Evolutionary conservation across 2,329 filamentous ascomycete genomes (phyloP).

Genomic region (Fusarium foetens): DNA sequence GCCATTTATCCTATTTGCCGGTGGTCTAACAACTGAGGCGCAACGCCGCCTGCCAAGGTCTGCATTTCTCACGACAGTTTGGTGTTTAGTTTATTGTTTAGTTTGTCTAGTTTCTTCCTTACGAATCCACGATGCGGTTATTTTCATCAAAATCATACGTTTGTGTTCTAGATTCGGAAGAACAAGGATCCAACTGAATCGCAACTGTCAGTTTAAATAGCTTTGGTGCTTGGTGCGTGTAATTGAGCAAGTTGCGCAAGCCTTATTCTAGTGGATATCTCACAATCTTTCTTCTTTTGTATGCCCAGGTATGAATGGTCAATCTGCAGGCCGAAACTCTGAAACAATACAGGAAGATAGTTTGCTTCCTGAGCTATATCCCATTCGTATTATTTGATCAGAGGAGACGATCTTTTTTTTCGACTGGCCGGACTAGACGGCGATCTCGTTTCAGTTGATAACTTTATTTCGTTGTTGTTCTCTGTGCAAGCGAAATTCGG

Average conservation of each 20-base stretch:
- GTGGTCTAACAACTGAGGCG: not conserved
- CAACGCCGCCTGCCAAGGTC: not conserved
- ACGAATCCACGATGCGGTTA: not conserved
- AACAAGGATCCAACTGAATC: not conserved
- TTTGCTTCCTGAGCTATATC: not conserved
- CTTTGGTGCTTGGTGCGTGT: not conserved
- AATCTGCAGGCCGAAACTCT: not conserved
- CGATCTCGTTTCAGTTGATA: not conserved
- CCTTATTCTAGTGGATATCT: too few species aligned
- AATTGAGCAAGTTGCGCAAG: not conserved
- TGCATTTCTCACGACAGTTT: not conserved
- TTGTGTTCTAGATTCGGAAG: not conserved
- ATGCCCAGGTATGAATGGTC: not conserved
- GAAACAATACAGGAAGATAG: not conserved
- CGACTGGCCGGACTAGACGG: not conserved
- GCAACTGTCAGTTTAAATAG: not conserved
- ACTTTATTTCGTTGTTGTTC: not conserved
- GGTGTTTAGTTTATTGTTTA: not conserved
- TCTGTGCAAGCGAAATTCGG: not conserved
- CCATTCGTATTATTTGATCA: not conserved
- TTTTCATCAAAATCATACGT: conserved; percentile 20
- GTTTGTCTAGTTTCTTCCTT: not conserved
- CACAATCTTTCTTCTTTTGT: not conserved
- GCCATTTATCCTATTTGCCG: not conserved
- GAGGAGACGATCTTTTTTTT: not conserved